Evolutionary conservation across 2,329 filamentous ascomycete genomes (phyloP).

Genomic region (Alternaria arbusti): DNA sequence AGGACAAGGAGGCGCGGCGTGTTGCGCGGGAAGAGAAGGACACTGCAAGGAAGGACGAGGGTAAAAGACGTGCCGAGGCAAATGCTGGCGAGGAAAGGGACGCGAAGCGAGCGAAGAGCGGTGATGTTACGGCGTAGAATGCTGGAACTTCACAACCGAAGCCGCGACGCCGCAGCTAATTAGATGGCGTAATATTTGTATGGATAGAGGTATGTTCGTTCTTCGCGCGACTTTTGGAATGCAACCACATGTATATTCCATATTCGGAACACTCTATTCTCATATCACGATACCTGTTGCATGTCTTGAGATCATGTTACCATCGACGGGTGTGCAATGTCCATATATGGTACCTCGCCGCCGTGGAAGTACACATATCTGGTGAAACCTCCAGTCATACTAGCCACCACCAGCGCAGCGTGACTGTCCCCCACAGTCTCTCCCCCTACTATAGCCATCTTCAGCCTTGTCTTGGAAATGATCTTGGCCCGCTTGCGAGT

Average conservation of each 20-base stretch:
- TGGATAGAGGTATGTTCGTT: neutral
- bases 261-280: too few relatives aligned
- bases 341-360: too few relatives aligned
- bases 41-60: constrained; percentile 35
- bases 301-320: neutral
- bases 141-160: neutral
- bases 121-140: constrained; percentile 21
- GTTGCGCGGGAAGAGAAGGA: constrained; percentile 39
- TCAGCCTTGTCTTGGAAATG: neutral
- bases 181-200: neutral
- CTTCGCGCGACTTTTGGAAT: neutral
- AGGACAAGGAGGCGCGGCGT: constrained; percentile 62
- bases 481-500: neutral
- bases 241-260: neutral
- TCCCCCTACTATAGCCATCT: neutral
- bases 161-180: neutral
- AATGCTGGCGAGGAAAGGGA: constrained; percentile 39
- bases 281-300: neutral
- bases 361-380: too few relatives aligned
- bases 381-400: neutral
- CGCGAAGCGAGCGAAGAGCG: constrained; percentile 40
- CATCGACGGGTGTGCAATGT: too few relatives aligned
- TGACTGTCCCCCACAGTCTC: neutral
- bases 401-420: neutral
- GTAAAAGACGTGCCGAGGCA: constrained; percentile 43